Evolutionary conservation across 2,329 filamentous ascomycete species (phyloP).

Genomic region (Colletotrichum graminicola): DNA sequence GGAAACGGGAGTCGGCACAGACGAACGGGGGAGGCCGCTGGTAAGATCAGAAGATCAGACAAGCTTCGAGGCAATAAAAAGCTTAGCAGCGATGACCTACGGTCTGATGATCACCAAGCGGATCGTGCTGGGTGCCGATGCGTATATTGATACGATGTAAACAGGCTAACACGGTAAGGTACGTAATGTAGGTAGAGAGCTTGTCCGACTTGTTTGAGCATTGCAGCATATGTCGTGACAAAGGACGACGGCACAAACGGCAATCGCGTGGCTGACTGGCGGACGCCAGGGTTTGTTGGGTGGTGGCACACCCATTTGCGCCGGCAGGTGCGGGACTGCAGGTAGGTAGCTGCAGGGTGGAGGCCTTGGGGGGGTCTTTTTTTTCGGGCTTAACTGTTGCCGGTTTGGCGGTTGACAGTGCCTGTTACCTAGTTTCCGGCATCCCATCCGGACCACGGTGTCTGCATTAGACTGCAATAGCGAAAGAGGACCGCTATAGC

Average conservation of each 20-base stretch:
- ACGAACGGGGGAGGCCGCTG: conserved; percentile 25
- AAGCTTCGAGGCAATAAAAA: conserved; percentile 41
- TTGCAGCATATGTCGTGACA: conserved; percentile 17
- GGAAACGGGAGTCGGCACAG: conserved; percentile 19
- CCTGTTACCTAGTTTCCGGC: conserved; percentile 15
- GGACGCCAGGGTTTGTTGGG: conserved; percentile 14
- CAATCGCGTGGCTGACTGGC: conserved; percentile 27
- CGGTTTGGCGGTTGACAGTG: conserved; percentile 19
- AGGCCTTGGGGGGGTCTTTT: too few species aligned
- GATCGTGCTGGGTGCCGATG: conserved; percentile 4
- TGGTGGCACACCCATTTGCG: background rate
- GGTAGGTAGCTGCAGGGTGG: background rate
- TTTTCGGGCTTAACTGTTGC: conserved; percentile 8
- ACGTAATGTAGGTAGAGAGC: conserved; percentile 5
- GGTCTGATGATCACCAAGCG: conserved; percentile 21
- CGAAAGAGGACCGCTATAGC: background rate
- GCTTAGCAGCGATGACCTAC: conserved; percentile 36
- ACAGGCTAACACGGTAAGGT: conserved; percentile 15
- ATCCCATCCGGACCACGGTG: background rate
- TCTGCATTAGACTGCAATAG: background rate
- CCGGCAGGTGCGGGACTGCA: conserved; percentile 7
- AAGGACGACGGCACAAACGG: conserved; percentile 32
- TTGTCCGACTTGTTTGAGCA: conserved; percentile 5
- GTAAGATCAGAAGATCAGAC: conserved; percentile 36
- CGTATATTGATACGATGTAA: background rate